Base-by-base conservation (phyloP, 768 basidiomycete genomes). In the Boletus coccyginus region DNA sequence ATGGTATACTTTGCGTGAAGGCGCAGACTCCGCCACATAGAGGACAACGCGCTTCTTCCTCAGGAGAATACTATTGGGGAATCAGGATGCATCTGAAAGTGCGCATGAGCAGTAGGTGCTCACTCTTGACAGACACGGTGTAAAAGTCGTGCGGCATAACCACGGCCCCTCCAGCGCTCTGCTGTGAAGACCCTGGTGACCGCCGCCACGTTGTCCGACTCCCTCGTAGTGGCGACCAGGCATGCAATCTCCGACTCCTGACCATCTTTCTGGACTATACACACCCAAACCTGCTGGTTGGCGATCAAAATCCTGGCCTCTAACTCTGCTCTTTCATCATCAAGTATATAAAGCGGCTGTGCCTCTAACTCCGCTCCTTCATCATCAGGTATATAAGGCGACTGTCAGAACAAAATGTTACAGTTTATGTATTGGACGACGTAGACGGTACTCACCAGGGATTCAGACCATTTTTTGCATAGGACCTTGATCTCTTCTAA, bases 111-210 rank as follows among this genome's bases (percentile, higher is more conserved):
- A 5, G 27, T 27, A 2, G 27, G 6, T 7, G 78, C 81, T 58
- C 64, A 86, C 81, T 81, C 66, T 55, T 77, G 69, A 58, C 81
- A 83, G 24, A 89, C 86, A 8, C 74, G 72, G 3, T 83, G 75
- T 0, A 87, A 78, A 14, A 92, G 79, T 5, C 80, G 76, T 61
- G 81, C 81, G 0, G 90, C 90, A 60, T 78, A 86, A 1, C 84
- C 81, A 0, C 67, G 72, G 1, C 78, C 68, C 33, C 86, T 74
- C 77, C 81, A 86, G 1, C 61, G 39, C 0, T 79, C 75, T 43
- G 78, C 71, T 0, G 90, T 90, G 64, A 76, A 87, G 0, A 91
- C 89, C 68, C 91, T 92, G 46, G 86, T 86, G 45, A 92, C 83
- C 0, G 86, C 81, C 4, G 82, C 81, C 24, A 87, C 78, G 7